These are phyloP conservation scores for Fusarium sacchari DNA, from an alignment of 2,329 filamentous ascomycete genomes.

Conservation along the genomic window DNA sequence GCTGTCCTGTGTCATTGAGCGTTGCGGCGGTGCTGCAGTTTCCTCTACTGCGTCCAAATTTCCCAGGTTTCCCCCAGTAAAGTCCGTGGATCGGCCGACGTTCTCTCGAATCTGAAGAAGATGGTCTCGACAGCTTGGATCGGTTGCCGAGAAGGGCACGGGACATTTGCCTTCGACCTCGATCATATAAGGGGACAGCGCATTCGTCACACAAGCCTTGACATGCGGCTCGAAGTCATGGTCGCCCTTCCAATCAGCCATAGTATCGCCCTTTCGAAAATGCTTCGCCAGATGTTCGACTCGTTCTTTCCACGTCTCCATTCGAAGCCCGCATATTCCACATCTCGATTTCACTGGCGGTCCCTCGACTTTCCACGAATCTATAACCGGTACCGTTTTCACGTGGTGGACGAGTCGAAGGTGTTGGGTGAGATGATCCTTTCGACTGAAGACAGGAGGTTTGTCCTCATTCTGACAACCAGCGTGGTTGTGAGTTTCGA, in stretches of 20 bases:
- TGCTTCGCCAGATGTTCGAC: constrained; percentile 44
- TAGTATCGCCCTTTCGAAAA: constrained; percentile 43
- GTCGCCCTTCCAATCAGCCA: constrained; percentile 45
- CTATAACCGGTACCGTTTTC: constrained; percentile 54
- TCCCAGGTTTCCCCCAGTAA: fast-evolving
- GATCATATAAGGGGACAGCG: constrained; percentile 43
- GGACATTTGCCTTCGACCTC: constrained; percentile 34
- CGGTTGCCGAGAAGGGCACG: constrained; percentile 44
- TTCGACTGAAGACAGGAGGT: constrained; percentile 40
- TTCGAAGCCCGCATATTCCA: constrained; percentile 42
- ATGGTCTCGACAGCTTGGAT: constrained; percentile 35
- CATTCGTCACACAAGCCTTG: constrained; percentile 35
- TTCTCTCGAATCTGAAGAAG: constrained; percentile 27
- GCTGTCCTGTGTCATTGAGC: not conserved
- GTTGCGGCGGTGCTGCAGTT: not conserved
- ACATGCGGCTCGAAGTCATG: constrained; percentile 41
- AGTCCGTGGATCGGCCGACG: not conserved
- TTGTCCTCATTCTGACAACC: constrained; percentile 12
- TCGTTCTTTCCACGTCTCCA: constrained; percentile 43
- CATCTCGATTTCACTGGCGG: constrained; percentile 42
- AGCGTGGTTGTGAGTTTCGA: constrained; percentile 39
- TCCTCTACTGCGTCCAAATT: not conserved
- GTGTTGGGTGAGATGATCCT: constrained; percentile 48
- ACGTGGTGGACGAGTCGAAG: constrained; percentile 44
- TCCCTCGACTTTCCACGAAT: constrained; percentile 43